Evolutionary conservation across 805 yeast genomes (phyloP).

Genomic region (Starmerella ratchasimensis): DNA sequence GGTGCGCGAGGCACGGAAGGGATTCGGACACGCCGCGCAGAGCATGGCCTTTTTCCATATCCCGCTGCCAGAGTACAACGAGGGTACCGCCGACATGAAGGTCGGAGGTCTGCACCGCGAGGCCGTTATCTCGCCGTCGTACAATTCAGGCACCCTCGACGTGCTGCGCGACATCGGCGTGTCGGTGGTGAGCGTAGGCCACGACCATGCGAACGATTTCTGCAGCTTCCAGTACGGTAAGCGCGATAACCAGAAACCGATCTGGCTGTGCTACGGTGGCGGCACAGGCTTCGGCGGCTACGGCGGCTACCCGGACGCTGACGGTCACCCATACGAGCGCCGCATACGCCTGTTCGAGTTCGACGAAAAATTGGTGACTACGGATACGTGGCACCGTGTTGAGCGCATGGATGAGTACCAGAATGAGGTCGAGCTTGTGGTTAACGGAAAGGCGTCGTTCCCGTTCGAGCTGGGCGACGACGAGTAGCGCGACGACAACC

Average conservation of each 20-base stretch:
- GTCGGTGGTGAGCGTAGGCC: slow-evolving; percentile 68
- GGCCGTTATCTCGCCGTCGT: slow-evolving; percentile 62
- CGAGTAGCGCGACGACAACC: too few relatives aligned
- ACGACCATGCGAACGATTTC: slow-evolving; percentile 90
- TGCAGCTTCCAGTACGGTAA: slow-evolving; percentile 41
- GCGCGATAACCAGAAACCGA: slow-evolving; percentile 2
- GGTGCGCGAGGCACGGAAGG: slow-evolving; percentile 24
- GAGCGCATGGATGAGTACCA: slow-evolving; percentile 38
- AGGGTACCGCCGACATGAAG: slow-evolving; percentile 21
- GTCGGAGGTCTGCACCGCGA: slow-evolving; percentile 49
- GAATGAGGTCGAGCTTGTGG: slow-evolving; percentile 41
- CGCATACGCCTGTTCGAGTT: slow-evolving; percentile 61
- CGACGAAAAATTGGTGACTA: slow-evolving; percentile 35
- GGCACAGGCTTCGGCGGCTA: slow-evolving; percentile 92
- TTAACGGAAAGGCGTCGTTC: slow-evolving; percentile 28
- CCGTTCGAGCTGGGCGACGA: too few relatives aligned
- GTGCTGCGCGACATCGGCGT: slow-evolving; percentile 55
- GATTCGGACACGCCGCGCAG: slow-evolving; percentile 35
- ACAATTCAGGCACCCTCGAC: slow-evolving; percentile 53
- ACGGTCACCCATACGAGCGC: slow-evolving; percentile 55
- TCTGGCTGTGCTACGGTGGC: slow-evolving; percentile 93
- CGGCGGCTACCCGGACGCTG: slow-evolving; percentile 49
- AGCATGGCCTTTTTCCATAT: slow-evolving; percentile 91
- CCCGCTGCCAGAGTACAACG: slow-evolving; percentile 74
- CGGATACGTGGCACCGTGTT: slow-evolving; percentile 60